Base-by-base conservation (phyloP, 2,329 filamentous ascomycete genomes). In the Clonostachys rosea region DNA sequence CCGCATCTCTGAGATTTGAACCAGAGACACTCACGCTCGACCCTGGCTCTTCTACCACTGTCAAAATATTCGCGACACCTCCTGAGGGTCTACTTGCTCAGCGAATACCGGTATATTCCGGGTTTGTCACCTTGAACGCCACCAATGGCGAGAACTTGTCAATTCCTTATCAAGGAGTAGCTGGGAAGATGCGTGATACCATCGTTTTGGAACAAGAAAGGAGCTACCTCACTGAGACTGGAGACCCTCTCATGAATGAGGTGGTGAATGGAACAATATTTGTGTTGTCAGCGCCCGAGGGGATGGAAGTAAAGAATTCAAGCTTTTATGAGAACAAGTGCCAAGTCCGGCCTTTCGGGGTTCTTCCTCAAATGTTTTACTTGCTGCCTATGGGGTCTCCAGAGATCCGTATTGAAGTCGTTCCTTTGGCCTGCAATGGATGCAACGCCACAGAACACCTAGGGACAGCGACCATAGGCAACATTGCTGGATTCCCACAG, bases 1-100 rank as follows among this genome's bases (percentile, higher is more conserved):
- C 66, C 40, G 76, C 76, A 11, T 64, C 63, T 2, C 52, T 80
- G 33, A 54, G 57, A 40, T 69, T 79, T 46, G 68, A 62, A 53
- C 55, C 64, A 44, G 59, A 66, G 52, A 64, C 66, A 17, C 62
- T 82, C 44, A 74, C 69, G 1, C 56, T 80, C 11, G 56, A 57
- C 1, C 63, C 67, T 4, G 67, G 66, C 8, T 56, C 73, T 48
- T 66, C 67, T 14, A 67, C 71, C 49, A 68, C 68, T 1, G 59
- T 81, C 46, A 61, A 67, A n/a, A 73, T 81, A 13, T 63, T 64
- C 1, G 67, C 71, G 4, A 69, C 64, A 24, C 43, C 49, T 35
- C 48, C 48, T 8, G 20, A n/a, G 6, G 54, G 56, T 12, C 50
- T 68, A 9, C 54, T 65, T 37, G 49, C 51, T 7, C 52, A 50